A percentile compares a stretch with the other conserved stretches of the same genome.
Conservation (phyloP, 768 basidiomycete species). For the Suillus subaureus region DNA sequence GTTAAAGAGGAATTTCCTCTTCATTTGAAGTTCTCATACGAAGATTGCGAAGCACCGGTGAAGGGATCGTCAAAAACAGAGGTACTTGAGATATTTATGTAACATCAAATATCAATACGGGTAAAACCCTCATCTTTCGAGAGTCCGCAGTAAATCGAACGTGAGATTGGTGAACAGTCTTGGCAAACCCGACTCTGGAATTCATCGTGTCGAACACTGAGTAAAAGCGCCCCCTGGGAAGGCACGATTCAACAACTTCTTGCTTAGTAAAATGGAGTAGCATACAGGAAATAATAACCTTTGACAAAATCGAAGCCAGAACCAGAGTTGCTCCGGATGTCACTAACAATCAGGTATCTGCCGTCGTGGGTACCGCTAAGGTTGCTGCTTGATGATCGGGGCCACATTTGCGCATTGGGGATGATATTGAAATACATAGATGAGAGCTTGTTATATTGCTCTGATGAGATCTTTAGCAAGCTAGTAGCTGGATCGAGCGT, state of each 20-base stretch:
- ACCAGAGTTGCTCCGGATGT: constrained; percentile 27
- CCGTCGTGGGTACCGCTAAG: too few species aligned
- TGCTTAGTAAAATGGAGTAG: constrained; percentile 3
- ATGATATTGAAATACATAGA: too few species aligned
- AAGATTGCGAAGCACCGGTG: not conserved
- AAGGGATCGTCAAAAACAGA: not conserved
- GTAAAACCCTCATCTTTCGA: not conserved
- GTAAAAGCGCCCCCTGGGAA: constrained; percentile 36
- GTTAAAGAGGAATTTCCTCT: not conserved
- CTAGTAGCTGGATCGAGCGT: too few species aligned
- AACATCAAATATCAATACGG: not conserved
- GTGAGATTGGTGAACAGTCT: constrained; percentile 26
- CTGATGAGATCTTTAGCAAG: too few species aligned
- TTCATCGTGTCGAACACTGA: constrained; percentile 36
- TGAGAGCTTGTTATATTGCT: too few species aligned
- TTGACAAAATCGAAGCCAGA: constrained; percentile 26
- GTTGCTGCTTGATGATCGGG: too few species aligned
- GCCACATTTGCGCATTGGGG: too few species aligned
- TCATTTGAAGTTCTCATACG: not conserved
- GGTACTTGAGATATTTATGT: not conserved
- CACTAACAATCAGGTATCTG: constrained; percentile 13
- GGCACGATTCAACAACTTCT: not conserved
- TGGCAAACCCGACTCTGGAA: constrained; percentile 36
- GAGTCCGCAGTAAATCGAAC: not conserved
- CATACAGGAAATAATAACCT: not conserved